Conservation (phyloP, 1,139 yeast species). For the Blastobotrys petasosporus region DNA sequence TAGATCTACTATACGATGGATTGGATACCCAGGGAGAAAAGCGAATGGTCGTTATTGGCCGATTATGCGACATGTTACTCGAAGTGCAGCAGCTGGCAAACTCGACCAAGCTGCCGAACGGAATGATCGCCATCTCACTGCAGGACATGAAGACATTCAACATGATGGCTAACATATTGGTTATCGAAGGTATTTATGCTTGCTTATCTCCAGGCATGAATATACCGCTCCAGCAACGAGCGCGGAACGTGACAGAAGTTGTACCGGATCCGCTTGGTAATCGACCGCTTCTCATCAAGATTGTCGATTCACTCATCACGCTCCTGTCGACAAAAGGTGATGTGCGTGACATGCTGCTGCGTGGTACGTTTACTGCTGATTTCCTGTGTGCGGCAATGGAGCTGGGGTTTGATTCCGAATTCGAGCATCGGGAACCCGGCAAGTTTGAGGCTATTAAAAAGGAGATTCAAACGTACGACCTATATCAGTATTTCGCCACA, state of each 20-base stretch:
- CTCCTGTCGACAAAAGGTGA: slow-evolving; percentile 62
- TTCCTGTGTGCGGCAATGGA: slow-evolving; percentile 53
- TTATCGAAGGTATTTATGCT: slow-evolving; percentile 68
- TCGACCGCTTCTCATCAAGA: slow-evolving; percentile 1
- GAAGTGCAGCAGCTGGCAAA: slow-evolving; percentile 9
- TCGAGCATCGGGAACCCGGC: slow-evolving; percentile 5
- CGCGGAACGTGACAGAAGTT: slow-evolving; percentile 25
- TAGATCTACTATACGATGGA: slow-evolving; percentile 3
- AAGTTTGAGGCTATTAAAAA: slow-evolving; percentile 16
- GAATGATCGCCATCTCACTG: slow-evolving; percentile 63
- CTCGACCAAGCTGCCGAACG: slow-evolving; percentile 10
- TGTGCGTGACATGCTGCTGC: slow-evolving; percentile 31
- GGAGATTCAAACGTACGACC: slow-evolving; percentile 31
- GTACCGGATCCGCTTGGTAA: slow-evolving; percentile 3
- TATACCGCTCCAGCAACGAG: slow-evolving; percentile 58
- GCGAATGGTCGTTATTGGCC: slow-evolving; percentile 6
- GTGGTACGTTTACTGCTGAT: slow-evolving; percentile 53
- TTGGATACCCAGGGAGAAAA: slow-evolving; percentile 9
- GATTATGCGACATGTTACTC: slow-evolving; percentile 5
- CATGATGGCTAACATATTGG: slow-evolving; percentile 53
- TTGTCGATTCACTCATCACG: slow-evolving; percentile 47
- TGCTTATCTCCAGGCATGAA: slow-evolving; percentile 53
- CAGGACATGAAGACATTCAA: slow-evolving; percentile 78
- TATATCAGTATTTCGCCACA: slow-evolving; percentile 27
- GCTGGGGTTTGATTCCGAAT: slow-evolving; percentile 41